Conservation (phyloP, 345 rosid genomes). For the Citropsis articulata region DNA sequence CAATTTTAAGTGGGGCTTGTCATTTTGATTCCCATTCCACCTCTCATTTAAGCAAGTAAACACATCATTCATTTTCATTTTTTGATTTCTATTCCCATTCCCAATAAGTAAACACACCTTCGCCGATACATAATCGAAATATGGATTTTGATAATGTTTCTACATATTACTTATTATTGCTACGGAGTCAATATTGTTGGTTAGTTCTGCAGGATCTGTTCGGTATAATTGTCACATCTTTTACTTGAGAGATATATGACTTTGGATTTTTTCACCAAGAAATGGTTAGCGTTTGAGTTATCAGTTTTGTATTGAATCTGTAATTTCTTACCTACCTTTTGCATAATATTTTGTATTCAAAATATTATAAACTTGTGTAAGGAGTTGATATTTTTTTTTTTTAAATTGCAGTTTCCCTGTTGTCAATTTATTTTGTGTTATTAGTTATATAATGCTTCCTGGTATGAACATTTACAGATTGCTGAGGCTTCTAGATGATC, state of each 20-base stretch:
- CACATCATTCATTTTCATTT: too few relatives aligned
- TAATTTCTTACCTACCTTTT: not conserved
- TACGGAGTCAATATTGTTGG: not conserved
- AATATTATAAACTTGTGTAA: not conserved
- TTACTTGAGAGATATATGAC: not conserved
- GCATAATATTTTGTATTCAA: not conserved
- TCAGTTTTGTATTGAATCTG: not conserved
- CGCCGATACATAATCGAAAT: not conserved
- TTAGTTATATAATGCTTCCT: not conserved
- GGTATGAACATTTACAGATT: conserved; percentile 43
- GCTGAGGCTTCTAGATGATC: conserved; percentile 88
- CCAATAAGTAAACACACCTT: not conserved
- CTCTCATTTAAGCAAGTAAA: too few relatives aligned
- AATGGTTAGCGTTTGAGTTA: conserved; percentile 1
- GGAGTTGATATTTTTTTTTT: not conserved
- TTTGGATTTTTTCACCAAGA: not conserved
- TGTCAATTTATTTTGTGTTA: not conserved
- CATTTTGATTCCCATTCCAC: too few relatives aligned
- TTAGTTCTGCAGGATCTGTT: not conserved
- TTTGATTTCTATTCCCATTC: too few relatives aligned
- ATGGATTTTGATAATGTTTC: not conserved
- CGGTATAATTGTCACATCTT: not conserved
- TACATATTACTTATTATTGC: not conserved
- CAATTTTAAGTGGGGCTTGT: too few relatives aligned
- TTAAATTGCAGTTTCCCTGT: not conserved